Evolutionary conservation across 495 filamentous ascomycete species (phyloP), one percentile per base, ranked within the genome.

Genomic region (Aspergillus haitiensis): DNA sequence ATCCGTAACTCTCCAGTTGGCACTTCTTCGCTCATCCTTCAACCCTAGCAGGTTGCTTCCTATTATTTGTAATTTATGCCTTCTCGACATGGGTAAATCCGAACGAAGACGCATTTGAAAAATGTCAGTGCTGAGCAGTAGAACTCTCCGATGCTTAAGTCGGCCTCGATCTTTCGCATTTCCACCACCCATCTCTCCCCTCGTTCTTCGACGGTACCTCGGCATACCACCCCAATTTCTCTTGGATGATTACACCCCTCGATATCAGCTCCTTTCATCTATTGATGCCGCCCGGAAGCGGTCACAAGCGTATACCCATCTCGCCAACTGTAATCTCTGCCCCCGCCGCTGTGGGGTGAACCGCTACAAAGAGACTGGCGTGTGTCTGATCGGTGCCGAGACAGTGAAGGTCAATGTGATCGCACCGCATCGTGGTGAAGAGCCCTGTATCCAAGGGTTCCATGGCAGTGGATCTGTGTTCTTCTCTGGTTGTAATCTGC

Each of bases 201-300:
- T 54, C 48, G 54, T 58, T 42, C 53, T 62, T 8, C 71, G 54
- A 36, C 75, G 78, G 31, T 63, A 40, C 56, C 78, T 91, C 32
- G 86, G 89, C 63, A 88, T 92, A 35, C 88, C 90, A 13, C 87
- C 89, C 2, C 88, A 87, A 15, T 92, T 86, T 70, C 79, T 92
- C 16, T 79, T 91, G 2, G 89, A 92, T 64, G 78, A 86, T 66
- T 88, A 92, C 71, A 82, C 78, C 32, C 88, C 88, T 0, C 81
- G 87, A 27, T 90, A 90, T 65, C 75, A 83, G 50, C 72, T 81
- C 0, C 72, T 92, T 2, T 81, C 81, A 0, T 78, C 86, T 0
- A 64, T 76, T 16, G 82, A 89, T 34, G 81, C 78, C 1, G 72
- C 87, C 3, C 82, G 81, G 63, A 91, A 91, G 66, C 82, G 87